Evolutionary conservation across 2,329 filamentous ascomycete genomes (phyloP).

Genomic region (Hypoxylon rubiginosum): DNA sequence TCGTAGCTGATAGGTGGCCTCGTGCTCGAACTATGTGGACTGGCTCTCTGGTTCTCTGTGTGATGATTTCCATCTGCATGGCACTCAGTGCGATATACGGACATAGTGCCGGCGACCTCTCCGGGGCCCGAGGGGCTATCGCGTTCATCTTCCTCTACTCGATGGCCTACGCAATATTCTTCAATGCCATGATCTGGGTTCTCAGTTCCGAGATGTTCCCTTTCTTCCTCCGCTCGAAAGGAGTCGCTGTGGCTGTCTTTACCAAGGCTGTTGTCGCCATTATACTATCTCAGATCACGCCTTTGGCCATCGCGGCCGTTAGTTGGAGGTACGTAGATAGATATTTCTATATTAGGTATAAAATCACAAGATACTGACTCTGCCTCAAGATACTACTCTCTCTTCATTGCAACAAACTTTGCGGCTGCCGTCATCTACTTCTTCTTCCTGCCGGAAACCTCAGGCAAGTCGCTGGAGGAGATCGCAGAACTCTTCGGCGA

Average conservation of each 20-base stretch:
- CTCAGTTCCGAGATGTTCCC: constrained; percentile 54
- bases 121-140: constrained; percentile 51
- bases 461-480: constrained; percentile 43
- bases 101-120: constrained; percentile 38
- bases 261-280: constrained; percentile 50
- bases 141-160: constrained; percentile 57
- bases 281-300: constrained; percentile 52
- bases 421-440: constrained; percentile 53
- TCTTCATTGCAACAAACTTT: constrained; percentile 54
- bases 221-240: constrained; percentile 50
- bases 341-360: too few species aligned
- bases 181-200: constrained; percentile 55
- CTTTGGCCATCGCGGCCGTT: constrained; percentile 53
- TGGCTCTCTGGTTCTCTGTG: constrained; percentile 34
- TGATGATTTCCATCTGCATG: constrained; percentile 42
- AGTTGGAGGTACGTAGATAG: constrained; percentile 53
- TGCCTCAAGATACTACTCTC: constrained; percentile 46
- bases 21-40: constrained; percentile 44
- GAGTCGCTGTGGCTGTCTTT: constrained; percentile 51
- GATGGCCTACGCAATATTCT: constrained; percentile 54
- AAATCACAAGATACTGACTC: too few species aligned
- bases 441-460: constrained; percentile 45
- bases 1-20: constrained; percentile 48
- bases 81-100: constrained; percentile 43
- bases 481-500: constrained; percentile 49